A percentile compares a stretch with the other conserved stretches of the same genome.
Conservation (phyloP, 768 basidiomycete species). For the Russula sp. region DNA sequence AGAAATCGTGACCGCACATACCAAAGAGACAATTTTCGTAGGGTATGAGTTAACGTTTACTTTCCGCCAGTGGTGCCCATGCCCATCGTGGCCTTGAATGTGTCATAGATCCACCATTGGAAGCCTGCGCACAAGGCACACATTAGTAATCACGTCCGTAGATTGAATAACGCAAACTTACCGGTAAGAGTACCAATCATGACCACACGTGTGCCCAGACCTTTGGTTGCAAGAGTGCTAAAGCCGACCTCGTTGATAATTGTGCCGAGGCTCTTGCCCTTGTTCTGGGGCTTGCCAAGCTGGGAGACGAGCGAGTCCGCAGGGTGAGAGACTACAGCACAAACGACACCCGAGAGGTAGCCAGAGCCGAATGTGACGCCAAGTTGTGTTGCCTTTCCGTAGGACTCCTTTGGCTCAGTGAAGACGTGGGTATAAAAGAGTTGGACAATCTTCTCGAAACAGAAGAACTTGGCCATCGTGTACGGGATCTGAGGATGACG, state of each 20-base stretch:
- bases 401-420: slow-evolving; percentile 67
- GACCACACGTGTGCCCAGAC: slow-evolving; percentile 78
- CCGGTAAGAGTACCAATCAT: slow-evolving; percentile 50
- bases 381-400: slow-evolving; percentile 79
- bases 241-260: slow-evolving; percentile 69
- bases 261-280: slow-evolving; percentile 66
- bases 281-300: slow-evolving; percentile 85
- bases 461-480: slow-evolving; percentile 99
- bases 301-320: slow-evolving; percentile 90
- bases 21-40: not conserved
- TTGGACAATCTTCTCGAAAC: slow-evolving; percentile 84
- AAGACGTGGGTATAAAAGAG: slow-evolving; percentile 87
- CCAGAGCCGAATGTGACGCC: slow-evolving; percentile 85
- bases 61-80: slow-evolving; percentile 86
- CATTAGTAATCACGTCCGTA: not conserved
- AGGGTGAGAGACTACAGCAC: slow-evolving; percentile 93
- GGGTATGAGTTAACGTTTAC: slow-evolving; percentile 45
- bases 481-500: slow-evolving; percentile 69
- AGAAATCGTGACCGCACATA: not conserved
- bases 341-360: slow-evolving; percentile 93
- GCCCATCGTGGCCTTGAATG: slow-evolving; percentile 78
- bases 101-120: slow-evolving; percentile 94
- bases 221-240: slow-evolving; percentile 64
- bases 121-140: slow-evolving; percentile 52
- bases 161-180: not conserved